Percentiles rank a stretch among this genome's conserved stretches.
These are phyloP conservation scores for Pholiota adiposa DNA, from an alignment of 1,284 basidiomycete species.

Conservation along the genomic window DNA sequence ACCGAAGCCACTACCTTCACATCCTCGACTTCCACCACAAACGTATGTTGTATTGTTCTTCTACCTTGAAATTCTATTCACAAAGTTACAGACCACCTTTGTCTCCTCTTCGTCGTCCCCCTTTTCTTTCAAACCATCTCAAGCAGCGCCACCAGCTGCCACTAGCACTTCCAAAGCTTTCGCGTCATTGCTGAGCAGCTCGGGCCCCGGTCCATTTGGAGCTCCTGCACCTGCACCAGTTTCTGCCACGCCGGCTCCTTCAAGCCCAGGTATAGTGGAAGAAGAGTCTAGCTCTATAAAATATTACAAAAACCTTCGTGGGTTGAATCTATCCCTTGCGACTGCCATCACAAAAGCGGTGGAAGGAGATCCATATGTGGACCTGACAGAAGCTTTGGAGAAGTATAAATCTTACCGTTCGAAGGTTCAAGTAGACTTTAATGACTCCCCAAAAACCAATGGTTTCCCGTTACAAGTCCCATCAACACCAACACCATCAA, in stretches of 20 bases:
- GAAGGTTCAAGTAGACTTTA: constrained; percentile 61
- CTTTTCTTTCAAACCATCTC: constrained; percentile 19
- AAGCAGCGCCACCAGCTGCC: constrained; percentile 30
- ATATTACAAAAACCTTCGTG: constrained; percentile 80
- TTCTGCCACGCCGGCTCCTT: constrained; percentile 3
- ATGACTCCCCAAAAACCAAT: constrained; percentile 36
- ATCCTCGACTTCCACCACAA: background rate
- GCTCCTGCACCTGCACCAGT: constrained; percentile 10
- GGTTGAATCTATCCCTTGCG: constrained; percentile 78
- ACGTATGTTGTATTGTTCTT: background rate
- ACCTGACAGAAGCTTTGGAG: constrained; percentile 64
- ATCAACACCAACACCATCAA: constrained; percentile 4
- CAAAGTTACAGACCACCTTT: constrained; percentile 2
- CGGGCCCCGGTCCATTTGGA: constrained; percentile 6
- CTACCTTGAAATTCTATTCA: background rate
- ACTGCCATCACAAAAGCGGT: constrained; percentile 65
- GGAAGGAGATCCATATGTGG: constrained; percentile 77
- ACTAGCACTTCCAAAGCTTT: constrained; percentile 47
- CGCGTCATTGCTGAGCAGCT: constrained; percentile 38
- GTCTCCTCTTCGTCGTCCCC: constrained; percentile 16
- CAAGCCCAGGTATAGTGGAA: constrained; percentile 7
- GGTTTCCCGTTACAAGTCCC: constrained; percentile 19
- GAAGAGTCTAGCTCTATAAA: constrained; percentile 35
- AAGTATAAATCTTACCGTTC: constrained; percentile 68
- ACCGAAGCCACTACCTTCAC: background rate